Percentiles rank a stretch among this genome's conserved stretches.
Evolutionary conservation across 441 rosid genomes (phyloP).

Genomic region (Theobroma grandiflorum): DNA sequence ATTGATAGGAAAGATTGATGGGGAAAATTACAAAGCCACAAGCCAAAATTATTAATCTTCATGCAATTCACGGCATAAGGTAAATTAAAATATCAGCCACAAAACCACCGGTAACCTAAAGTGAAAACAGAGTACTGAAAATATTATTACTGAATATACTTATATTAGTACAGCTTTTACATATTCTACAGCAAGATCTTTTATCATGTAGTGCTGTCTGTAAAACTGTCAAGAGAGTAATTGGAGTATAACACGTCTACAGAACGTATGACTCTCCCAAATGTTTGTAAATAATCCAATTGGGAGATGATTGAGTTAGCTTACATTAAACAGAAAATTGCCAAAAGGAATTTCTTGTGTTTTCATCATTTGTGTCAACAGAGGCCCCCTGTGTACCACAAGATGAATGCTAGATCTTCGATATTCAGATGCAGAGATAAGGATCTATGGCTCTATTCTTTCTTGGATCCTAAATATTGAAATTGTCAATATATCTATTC

Average conservation of each 20-base stretch:
- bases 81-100: too few relatives aligned
- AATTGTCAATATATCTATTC: conserved; percentile 24
- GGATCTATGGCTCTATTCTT: neutral
- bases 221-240: neutral
- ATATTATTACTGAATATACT: neutral
- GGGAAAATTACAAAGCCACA: too few relatives aligned
- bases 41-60: too few relatives aligned
- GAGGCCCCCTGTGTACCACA: neutral
- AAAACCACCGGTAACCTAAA: too few relatives aligned
- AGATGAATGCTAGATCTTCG: conserved; percentile 11
- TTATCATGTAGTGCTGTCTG: neutral
- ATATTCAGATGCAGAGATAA: neutral
- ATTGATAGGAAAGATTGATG: too few relatives aligned
- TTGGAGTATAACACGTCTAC: neutral
- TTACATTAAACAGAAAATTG: neutral
- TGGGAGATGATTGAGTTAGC: conserved; percentile 26
- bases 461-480: conserved; percentile 28
- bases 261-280: conserved; percentile 15
- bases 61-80: too few relatives aligned
- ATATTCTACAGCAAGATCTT: conserved; percentile 19
- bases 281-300: conserved; percentile 19
- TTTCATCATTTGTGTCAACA: neutral
- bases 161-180: conserved; percentile 23
- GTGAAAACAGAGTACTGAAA: neutral
- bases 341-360: neutral